Evolutionary conservation across 2,329 filamentous ascomycete genomes (phyloP), one percentile per base, ranked within the genome.

Genomic region (Xylariomycetidae sp.): DNA sequence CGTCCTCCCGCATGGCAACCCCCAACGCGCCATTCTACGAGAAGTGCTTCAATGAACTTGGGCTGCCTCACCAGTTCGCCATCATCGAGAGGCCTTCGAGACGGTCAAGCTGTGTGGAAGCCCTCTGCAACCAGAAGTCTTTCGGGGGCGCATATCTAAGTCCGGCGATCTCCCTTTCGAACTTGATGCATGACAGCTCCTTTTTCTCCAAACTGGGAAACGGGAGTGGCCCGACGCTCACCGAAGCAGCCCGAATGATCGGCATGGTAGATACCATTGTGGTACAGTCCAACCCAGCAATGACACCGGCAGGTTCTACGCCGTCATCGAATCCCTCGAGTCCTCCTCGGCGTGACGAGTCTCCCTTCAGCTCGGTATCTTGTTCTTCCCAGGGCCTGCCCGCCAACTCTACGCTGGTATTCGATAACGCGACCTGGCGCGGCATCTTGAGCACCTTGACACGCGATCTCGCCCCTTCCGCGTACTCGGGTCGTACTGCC

Each of bases 71-170:
- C 50, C 78, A 83, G 29, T 85, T 92, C 46, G 72, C 76, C 10
- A 79, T 82, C 23, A 77, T 90, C 7, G 85, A 90, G 55, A 71
- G 82, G 34, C 76, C 79, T 4, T 68, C 76, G 4, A 79, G 73
- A 43, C 76, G 74, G 2, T 73, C 76, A 31, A 70, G 70, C 3
- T 78, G 76, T 12, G 73, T 92, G 40, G 83, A 89, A 53, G 65
- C 76, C 1, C 80, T 85, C 58, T 77, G 86, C 47, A 74, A 78
- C 37, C 80, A 86, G 50, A 75, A 74, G 32, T 75, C 78, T 34
- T 93, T 94, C 58, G 86, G 87, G 25, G 87, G 86, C 24, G 85
- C 85, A 20, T 89, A 85, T 50, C 70, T 93, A 40, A 84, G 83
- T 49, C 85, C 85, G 10, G 79, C 85, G 1, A 63, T 88, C 32